Base-by-base conservation (phyloP, 78 protist genomes). In the Paulinella micropora region DNA sequence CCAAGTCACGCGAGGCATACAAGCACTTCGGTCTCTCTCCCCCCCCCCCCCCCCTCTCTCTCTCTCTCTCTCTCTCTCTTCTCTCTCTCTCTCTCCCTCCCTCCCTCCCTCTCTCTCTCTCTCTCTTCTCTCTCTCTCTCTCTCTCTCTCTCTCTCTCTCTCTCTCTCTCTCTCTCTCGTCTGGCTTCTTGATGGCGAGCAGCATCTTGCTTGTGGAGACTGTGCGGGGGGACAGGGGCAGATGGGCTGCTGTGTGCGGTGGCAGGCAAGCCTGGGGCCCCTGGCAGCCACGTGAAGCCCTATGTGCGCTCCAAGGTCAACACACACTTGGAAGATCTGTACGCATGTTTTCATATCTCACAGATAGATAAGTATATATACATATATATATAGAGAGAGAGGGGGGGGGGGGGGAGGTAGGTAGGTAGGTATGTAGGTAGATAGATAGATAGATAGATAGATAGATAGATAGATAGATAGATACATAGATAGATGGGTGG, bases 21-120 rank as follows among this genome's bases (percentile, higher is more conserved):
- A 95, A 94, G 93, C 95, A 96, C 94, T 97, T 96, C 92, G 99
- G 99, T 85, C 96, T 98, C 51, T 94, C 99, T 29, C 99, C 99
- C 93, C 88, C 79, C 87, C 96, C 96, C 77, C 92, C 90, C 87
- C 2, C 89, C 26, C 88, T 83, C 92, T 39, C 95, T 37, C 26
- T 6, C 82, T 0, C 31, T 0, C 36, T 39, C 4, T 81, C 28
- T 32, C 39, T 36, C 6, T 69, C 34, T 35, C 0, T 3, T 37
- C 31, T 4, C 39, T 1, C 3, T 6, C 79, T 2, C 89, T 1
- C 2, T 34, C 35, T 64, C 4, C 4, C 36, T 31, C 37, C 2
- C 35, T 26, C 79, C 39, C 31, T 6, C 34, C 67, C 38, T 2
- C 34, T 1, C 39, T 79, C n/a, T 35, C 23, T 0, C 85, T 37